A percentile compares a stretch with the other conserved stretches of the same genome.
Conservation (phyloP, 495 filamentous ascomycete species). For the Talaromyces thailandensis region DNA sequence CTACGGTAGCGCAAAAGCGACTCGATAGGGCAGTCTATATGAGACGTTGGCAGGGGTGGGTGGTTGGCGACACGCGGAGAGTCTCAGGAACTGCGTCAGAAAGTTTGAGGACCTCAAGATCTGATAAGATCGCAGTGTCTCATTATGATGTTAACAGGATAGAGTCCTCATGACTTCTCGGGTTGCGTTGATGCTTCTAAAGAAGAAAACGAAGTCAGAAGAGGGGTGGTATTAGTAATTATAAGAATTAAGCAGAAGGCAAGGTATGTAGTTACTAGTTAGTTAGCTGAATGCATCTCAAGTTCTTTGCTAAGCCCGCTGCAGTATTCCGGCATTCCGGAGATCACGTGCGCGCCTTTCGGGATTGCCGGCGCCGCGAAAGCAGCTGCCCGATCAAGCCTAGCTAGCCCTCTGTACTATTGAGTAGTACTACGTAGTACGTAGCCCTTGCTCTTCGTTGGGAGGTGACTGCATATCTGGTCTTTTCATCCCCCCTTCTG, state of each 20-base stretch:
- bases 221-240: background rate
- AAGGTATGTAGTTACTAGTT: background rate
- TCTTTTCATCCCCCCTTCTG: too few relatives aligned
- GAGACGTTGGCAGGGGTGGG: background rate
- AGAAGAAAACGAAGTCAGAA: background rate
- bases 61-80: background rate
- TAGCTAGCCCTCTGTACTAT: background rate
- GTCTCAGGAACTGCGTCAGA: constrained; percentile 3
- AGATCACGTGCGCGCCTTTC: background rate
- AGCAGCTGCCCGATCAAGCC: background rate
- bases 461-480: too few relatives aligned
- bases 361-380: background rate
- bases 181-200: background rate
- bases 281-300: background rate
- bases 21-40: background rate
- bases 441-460: too few relatives aligned
- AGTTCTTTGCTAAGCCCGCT: background rate
- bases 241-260: background rate
- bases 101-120: background rate
- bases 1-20: background rate
- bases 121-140: background rate
- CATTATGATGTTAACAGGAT: background rate
- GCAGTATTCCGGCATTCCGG: background rate
- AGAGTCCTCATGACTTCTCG: background rate
- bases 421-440: background rate